A percentile compares a stretch with the other conserved stretches of the same genome.
phyloP scores from a whole-genome alignment of 768 basidiomycete genomes.

The Hydnum rufescens region DNA sequence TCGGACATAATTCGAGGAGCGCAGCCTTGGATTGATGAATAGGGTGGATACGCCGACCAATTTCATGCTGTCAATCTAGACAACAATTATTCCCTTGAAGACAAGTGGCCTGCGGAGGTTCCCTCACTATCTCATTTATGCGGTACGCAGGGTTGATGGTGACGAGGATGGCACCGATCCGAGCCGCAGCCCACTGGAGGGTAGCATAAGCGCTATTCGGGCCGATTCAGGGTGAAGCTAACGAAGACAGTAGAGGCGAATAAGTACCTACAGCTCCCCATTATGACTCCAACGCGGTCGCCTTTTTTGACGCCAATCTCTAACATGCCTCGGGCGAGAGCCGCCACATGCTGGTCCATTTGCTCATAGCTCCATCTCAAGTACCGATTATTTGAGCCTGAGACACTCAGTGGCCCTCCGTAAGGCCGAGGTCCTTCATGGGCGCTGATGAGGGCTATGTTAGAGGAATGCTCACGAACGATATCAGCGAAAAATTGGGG shows the following conservation, averaged over 20 bases:
- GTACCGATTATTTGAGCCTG: neutral
- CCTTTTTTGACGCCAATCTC: slow-evolving; percentile 52
- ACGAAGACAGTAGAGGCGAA: neutral
- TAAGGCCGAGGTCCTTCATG: slow-evolving; percentile 37
- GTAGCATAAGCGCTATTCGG: slow-evolving; percentile 46
- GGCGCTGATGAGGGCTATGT: slow-evolving; percentile 37
- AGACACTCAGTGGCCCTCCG: slow-evolving; percentile 39
- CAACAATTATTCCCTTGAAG: neutral
- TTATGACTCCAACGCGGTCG: slow-evolving; percentile 57
- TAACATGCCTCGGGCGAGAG: slow-evolving; percentile 50
- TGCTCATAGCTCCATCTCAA: slow-evolving; percentile 45
- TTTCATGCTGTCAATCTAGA: slow-evolving; percentile 38
- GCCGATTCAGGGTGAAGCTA: neutral
- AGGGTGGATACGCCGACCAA: slow-evolving; percentile 49
- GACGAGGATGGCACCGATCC: slow-evolving; percentile 62
- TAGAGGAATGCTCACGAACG: neutral
- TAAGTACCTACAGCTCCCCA: slow-evolving; percentile 67
- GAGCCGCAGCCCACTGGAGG: slow-evolving; percentile 76
- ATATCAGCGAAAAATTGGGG: slow-evolving; percentile 35
- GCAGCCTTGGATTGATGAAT: slow-evolving; percentile 49
- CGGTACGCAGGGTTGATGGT: slow-evolving; percentile 73
- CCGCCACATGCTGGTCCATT: slow-evolving; percentile 43
- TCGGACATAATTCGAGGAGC: slow-evolving; percentile 40
- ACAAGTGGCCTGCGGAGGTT: neutral
- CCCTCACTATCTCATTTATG: slow-evolving; percentile 40